Percentiles rank a stretch among this genome's conserved stretches.
phyloP scores from a whole-genome alignment of 129 eudicot genomes.

The Flaveria robusta region DNA sequence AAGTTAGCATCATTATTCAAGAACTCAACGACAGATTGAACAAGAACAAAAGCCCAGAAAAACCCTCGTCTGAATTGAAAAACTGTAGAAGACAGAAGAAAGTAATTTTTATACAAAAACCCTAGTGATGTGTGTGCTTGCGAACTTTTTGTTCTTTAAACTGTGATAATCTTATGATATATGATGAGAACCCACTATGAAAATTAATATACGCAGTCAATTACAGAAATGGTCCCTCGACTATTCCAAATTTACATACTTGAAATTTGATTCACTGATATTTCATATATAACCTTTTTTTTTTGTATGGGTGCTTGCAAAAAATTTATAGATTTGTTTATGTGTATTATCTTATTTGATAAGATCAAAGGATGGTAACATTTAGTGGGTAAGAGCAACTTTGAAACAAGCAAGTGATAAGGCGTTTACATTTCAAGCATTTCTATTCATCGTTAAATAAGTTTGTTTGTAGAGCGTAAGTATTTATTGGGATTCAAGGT shows the following conservation, averaged over 20 bases:
- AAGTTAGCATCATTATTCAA: conserved; percentile 21
- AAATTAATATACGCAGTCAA: background rate
- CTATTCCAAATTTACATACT: background rate
- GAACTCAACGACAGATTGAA: conserved; percentile 18
- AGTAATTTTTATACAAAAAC: conserved; percentile 35
- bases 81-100: conserved; percentile 20
- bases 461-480: too few relatives aligned
- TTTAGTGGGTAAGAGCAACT: too few relatives aligned
- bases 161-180: conserved; percentile 27
- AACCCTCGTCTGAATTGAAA: conserved; percentile 36
- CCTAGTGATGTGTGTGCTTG: conserved; percentile 33
- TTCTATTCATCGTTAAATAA: too few relatives aligned
- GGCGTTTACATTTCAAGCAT: too few relatives aligned
- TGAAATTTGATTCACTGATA: background rate
- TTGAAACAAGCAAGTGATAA: too few relatives aligned
- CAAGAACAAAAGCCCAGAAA: conserved; percentile 35
- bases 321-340: too few relatives aligned
- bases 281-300: too few relatives aligned
- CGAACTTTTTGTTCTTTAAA: conserved; percentile 29
- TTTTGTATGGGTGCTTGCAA: too few relatives aligned
- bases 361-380: too few relatives aligned
- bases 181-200: conserved; percentile 1
- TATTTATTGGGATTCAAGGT: too few relatives aligned
- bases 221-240: conserved; percentile 9
- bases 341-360: too few relatives aligned